Base-by-base conservation (phyloP, 2,329 filamentous ascomycete genomes). In the Coleophoma cylindrospora region DNA sequence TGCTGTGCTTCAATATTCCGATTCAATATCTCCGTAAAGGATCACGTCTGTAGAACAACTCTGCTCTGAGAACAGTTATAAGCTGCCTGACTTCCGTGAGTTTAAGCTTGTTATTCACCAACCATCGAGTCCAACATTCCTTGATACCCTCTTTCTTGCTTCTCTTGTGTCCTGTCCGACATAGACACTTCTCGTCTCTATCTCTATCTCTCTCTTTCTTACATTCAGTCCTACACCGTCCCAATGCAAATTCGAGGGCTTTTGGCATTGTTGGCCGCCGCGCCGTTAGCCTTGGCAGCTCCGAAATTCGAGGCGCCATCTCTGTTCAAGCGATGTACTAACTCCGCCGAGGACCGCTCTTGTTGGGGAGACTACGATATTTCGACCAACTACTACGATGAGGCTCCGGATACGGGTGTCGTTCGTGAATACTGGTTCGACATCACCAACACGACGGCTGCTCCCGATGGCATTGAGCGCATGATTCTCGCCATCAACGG, bases 361-460 rank as follows among this genome's bases (percentile, higher is more conserved):
- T 52, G 50, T 43, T 74, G 74, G 75, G 74, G 74, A 19, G 66
- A 76, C 40, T 73, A 72, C 52, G 71, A 70, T 36, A 67, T 77
- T 43, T 62, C 70, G 38, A 73, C 66, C 1, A 64, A 70, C 47
- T 68, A 68, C 51, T 60, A 58, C 15, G 54, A 54, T 14, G 57
- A 61, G 12, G 58, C 54, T 13, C 68, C 68, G 3, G 59, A 68
- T 44, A 71, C 68, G 12, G 66, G 69, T 15, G 72, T 80, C 3
- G 78, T 75, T 22, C 68, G 80, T 4, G 68, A 54, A 4, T 60
- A 61, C 19, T 45, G 47, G 38, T 34, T 54, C 43, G 48, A 50
- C 13, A 41, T 56, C 15, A 40, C 40, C 2, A 51, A 54, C 43
- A 45, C 33, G 14, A 54, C 54, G 15, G 52, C 52, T 9, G 43